phyloP scores from a whole-genome alignment of 495 filamentous ascomycete species.

The Penicillium roqueforti region DNA sequence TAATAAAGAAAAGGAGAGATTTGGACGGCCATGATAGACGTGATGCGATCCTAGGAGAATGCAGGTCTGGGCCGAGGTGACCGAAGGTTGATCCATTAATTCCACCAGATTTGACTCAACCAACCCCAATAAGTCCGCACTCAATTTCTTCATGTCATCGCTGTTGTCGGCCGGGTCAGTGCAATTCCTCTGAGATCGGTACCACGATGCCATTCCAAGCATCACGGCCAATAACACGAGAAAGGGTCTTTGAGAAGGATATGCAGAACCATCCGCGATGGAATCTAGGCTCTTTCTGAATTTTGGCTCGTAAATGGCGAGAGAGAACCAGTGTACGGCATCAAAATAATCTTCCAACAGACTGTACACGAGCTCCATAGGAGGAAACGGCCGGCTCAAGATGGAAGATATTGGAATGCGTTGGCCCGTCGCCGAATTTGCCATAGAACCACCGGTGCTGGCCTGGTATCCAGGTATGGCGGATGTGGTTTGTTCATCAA shows the following conservation, averaged over 20 bases:
- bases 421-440: neutral
- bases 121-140: conserved; percentile 15
- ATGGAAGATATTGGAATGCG: conserved; percentile 21
- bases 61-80: conserved; percentile 29
- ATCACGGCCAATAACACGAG: conserved; percentile 26
- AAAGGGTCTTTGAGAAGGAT: conserved; percentile 26
- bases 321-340: conserved; percentile 35
- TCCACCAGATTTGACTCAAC: conserved; percentile 28
- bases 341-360: conserved; percentile 33
- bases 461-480: conserved; percentile 31
- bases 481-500: conserved; percentile 25
- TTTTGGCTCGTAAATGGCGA: conserved; percentile 30
- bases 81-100: conserved; percentile 31
- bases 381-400: conserved; percentile 19
- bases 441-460: conserved; percentile 3
- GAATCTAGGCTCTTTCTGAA: conserved; percentile 24
- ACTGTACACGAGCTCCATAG: conserved; percentile 13
- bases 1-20: conserved; percentile 32
- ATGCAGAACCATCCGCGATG: conserved; percentile 25
- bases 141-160: conserved; percentile 15
- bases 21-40: conserved; percentile 35
- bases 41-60: conserved; percentile 33
- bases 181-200: conserved; percentile 20
- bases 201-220: conserved; percentile 33
- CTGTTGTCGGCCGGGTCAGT: neutral